Evolutionary conservation across 345 rosid genomes (phyloP), one percentile per base, ranked within the genome.

Genomic region (Hibiscus syriacus): DNA sequence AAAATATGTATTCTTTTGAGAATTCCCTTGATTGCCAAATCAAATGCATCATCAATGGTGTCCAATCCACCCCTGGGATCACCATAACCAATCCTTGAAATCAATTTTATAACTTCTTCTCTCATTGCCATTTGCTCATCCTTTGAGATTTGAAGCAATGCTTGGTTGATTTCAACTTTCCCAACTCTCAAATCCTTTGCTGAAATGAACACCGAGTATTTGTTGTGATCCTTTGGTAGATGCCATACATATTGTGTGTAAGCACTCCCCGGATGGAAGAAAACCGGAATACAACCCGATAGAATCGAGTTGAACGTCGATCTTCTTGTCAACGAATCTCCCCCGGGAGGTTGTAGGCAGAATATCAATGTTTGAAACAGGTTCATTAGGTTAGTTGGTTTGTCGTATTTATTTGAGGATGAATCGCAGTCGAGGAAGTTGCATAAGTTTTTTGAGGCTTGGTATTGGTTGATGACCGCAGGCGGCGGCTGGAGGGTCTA

Each of bases 281-380:
- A 77, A 2, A 77, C 77, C 0, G 80, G 80, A 41, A 77, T 73
- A 45, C 81, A 78, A 1, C 81, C 81, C 0, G 75, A 72, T 29
- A 78, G n/a, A 9, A 78, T 67, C 0, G 75, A 74, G 46, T 78
- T 75, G 6, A 78, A 78, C 8, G 13, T 67, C 0, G 78, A 78
- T 22, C 76, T 70, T 66, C 78, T 50, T 0, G 78, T 78, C 14
- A 36, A 63, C 0, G 71, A 50, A 62, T 78, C 81, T 22, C 81
- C 78, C 0, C n/a, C n/a, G n/a, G 64, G 67, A 48, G 78, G 81
- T 56, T 78, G 78, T 49, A 78, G 50, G 16, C 81, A 78, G 19
- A 67, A 78, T 16, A 70, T 41, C 0, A 78, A 74, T 0, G 20
- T 66, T 36, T 23, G 64, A 62, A 78, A 66, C 43, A 56, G 30